A percentile compares a stretch with the other conserved stretches of the same genome.
phyloP scores from a whole-genome alignment of 208 protist species.

The Trichomonas tenax region DNA sequence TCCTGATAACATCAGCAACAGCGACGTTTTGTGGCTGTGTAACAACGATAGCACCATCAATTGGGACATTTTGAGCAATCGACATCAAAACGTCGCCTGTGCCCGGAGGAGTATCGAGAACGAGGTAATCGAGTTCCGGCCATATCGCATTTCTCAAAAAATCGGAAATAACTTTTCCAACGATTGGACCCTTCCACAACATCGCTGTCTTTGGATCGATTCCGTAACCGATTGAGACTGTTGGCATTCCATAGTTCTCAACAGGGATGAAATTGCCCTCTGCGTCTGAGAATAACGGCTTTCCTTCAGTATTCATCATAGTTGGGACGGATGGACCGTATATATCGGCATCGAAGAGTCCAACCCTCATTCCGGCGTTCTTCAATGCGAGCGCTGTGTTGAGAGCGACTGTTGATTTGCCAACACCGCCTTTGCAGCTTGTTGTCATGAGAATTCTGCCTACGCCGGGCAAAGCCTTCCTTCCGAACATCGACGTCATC shows the following conservation, averaged over 20 bases:
- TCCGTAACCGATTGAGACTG: conserved; percentile 39
- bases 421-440: conserved; percentile 37
- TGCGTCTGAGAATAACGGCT: background rate
- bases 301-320: conserved; percentile 24
- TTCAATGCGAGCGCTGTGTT: conserved; percentile 29
- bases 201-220: background rate
- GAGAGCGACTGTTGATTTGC: conserved; percentile 41
- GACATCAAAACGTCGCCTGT: conserved; percentile 44
- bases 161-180: conserved; percentile 16
- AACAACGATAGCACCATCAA: conserved; percentile 33
- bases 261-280: conserved; percentile 23
- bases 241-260: conserved; percentile 2
- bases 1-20: conserved; percentile 37
- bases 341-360: conserved; percentile 39
- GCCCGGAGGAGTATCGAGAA: conserved; percentile 46
- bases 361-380: conserved; percentile 23
- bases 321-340: conserved; percentile 39
- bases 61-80: conserved; percentile 29
- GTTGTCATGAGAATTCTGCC: background rate
- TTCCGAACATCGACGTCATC: background rate
- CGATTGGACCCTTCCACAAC: conserved; percentile 23
- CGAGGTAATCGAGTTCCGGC: conserved; percentile 43
- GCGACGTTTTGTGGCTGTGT: conserved; percentile 36
- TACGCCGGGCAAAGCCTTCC: background rate
- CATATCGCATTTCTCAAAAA: conserved; percentile 32